phyloP scores from a whole-genome alignment of 805 yeast genomes.

The Wickerhamiella parazyma region DNA sequence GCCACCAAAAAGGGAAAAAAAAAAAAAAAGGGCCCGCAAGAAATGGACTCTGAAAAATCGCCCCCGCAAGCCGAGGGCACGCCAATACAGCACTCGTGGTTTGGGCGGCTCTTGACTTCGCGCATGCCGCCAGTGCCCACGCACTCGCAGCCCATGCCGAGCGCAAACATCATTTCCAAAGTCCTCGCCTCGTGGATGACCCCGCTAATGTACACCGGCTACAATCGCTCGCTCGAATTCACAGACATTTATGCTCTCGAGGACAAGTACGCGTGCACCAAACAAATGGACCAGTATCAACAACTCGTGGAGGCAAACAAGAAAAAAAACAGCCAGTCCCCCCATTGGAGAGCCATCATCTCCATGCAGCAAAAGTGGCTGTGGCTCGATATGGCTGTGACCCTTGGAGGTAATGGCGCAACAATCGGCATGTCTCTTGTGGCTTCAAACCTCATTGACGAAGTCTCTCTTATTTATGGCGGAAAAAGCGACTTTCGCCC shows the following conservation, averaged over 20 bases:
- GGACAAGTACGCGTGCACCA: slow-evolving; percentile 12
- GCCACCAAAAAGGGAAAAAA: no score
- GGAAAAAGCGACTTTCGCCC: slow-evolving; percentile 14
- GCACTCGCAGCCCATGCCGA: neutral
- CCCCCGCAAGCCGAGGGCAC: neutral
- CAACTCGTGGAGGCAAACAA: slow-evolving; percentile 11
- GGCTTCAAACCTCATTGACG: slow-evolving; percentile 14
- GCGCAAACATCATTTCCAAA: neutral
- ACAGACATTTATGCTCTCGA: slow-evolving; percentile 16
- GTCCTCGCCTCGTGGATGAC: slow-evolving; percentile 33
- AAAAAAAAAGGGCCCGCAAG: no score
- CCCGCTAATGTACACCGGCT: slow-evolving; percentile 32
- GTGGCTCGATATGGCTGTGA: slow-evolving; percentile 6
- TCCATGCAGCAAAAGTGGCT: slow-evolving; percentile 15
- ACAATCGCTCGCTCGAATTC: slow-evolving; percentile 17
- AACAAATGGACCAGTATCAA: slow-evolving; percentile 13
- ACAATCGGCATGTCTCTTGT: slow-evolving; percentile 19
- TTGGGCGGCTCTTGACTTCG: neutral
- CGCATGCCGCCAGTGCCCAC: neutral
- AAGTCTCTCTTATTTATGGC: slow-evolving; percentile 11
- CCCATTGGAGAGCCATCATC: slow-evolving; percentile 18
- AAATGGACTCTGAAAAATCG: neutral
- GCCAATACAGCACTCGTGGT: neutral
- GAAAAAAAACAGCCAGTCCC: neutral
- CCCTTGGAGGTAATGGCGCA: slow-evolving; percentile 12